Evolutionary conservation across 1,139 yeast genomes (phyloP), one percentile per base, ranked within the genome.

Genomic region (Sugiyamaella xylanicola): DNA sequence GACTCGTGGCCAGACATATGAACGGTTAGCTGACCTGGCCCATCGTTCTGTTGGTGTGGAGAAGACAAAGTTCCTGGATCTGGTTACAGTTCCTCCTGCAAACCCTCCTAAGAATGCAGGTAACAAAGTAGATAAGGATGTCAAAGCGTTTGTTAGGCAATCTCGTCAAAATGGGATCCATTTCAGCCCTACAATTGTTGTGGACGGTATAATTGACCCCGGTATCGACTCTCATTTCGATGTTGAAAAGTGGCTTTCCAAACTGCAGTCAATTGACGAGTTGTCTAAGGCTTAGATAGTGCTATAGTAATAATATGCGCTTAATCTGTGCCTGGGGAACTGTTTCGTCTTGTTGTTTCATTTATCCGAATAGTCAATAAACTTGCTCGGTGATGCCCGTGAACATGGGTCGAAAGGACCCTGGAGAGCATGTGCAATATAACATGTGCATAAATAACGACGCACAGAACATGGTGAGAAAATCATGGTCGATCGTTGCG

Each of bases 121-220:
- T 2, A 86, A 85, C 65, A 76, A 72, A 5, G 77, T 86, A 20
- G 75, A 81, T 3, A 74, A 68, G 29, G 95, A 88, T 65, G 67
- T 87, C 60, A 90, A 88, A 72, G 86, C 85, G 65, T 88, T 87
- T 67, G 80, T 91, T 32, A 79, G 83, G 66, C 82, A 82, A 66
- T 84, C 84, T 53, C 81, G 97, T 67, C 89, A 88, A 57, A 83
- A 84, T 44, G 90, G 95, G 37, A 82, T 87, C 44, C 96, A 90
- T 68, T 84, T 87, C 25, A 87, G 95, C 1, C 97, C 97, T n/a
- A 84, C 95, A 1, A 86, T 88, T 15, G 73, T 81, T 32, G 73
- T 90, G 51, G 81, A 89, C 67, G 96, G 96, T 0, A 79, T 87
- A 51, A 76, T 72, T 17, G 76, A 74, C 48, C 64, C 68, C 11